Evolutionary conservation across 2,329 filamentous ascomycete genomes (phyloP), one percentile per base, ranked within the genome.

Genomic region (Daldinia eschscholtzii): DNA sequence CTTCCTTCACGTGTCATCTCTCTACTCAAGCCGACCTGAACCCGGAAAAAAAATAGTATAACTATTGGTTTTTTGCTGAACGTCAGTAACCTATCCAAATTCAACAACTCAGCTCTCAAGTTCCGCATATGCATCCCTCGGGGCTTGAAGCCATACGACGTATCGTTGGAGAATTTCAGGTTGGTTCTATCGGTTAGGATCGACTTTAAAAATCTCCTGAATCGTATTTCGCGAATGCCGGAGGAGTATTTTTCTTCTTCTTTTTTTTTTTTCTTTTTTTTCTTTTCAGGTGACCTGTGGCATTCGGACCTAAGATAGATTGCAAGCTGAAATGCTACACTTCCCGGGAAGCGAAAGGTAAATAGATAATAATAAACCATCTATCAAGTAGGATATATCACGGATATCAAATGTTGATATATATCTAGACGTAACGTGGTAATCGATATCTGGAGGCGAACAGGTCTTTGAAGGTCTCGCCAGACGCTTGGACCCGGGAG

Each of bases 311-410:
- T 52, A 12, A 18, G 46, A 52, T 52, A 33, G 7, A 52, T 52
- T 52, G 4, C 15, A 18, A 52, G 46, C 46, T 52, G 46, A 52
- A 52, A 52, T 52, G 15, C 46, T 18, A 52, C 46, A 18, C 42
- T 26, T 26, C 13, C 13, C 35, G 35, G 35, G 12, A 39, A 39
- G 35, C 35, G 33, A 9, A 35, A 35, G 2, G 2, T 23, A 2
- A 23, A 23, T 23, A 23, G 20, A 23, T 23, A 23, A 23, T 23
- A 23, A 23, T 23, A 23, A 23, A 23, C 20, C 20, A 23, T 23
- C 20, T 23, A 23, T 23, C 20, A 23, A 23, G 18, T 6, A 20
- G 41, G 41, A 42, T 42, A 42, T 42, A 42, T 42, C 18, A 20
- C 41, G 13, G 13, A 39, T 4, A 13, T 7, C 44, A 26, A 7